Evolutionary conservation across 176 grass and related monocot species (phyloP).

Genomic region (Oryza brachyantha): DNA sequence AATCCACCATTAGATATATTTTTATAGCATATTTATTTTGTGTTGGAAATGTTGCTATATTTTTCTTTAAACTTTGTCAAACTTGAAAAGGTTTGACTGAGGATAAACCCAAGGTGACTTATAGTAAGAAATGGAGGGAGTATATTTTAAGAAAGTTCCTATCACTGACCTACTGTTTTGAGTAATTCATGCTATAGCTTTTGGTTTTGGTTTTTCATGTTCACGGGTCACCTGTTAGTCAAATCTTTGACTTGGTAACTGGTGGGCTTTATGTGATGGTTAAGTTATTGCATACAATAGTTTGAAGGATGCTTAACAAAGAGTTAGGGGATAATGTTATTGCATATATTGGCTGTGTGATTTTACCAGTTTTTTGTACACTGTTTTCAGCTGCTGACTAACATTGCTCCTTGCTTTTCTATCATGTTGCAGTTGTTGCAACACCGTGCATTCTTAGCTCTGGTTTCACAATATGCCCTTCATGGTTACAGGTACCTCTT

Average conservation of each 20-base stretch:
- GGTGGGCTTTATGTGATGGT: background rate
- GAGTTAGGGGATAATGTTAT: background rate
- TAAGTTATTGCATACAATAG: background rate
- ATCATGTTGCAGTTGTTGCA: conserved; percentile 48
- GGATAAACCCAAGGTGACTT: too few relatives aligned
- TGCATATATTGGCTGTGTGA: background rate
- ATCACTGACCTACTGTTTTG: background rate
- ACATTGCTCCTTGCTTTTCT: background rate
- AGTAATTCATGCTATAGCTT: background rate
- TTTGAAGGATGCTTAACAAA: background rate
- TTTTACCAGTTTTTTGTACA: background rate
- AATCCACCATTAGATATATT: too few relatives aligned
- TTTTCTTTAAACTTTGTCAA: too few relatives aligned
- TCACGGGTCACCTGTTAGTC: too few relatives aligned
- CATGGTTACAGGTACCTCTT: conserved; percentile 55
- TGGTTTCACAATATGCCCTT: conserved; percentile 60
- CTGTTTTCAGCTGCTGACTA: conserved; percentile 18
- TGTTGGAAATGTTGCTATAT: too few relatives aligned
- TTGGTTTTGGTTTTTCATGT: background rate
- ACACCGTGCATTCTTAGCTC: conserved; percentile 63
- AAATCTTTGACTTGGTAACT: background rate
- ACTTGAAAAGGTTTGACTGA: too few relatives aligned
- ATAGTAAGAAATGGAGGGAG: too few relatives aligned
- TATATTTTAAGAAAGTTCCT: background rate
- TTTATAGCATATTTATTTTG: too few relatives aligned